phyloP scores from a whole-genome alignment of 2,329 filamentous ascomycete genomes.

The Stachybotrys chlorohalonatus region DNA sequence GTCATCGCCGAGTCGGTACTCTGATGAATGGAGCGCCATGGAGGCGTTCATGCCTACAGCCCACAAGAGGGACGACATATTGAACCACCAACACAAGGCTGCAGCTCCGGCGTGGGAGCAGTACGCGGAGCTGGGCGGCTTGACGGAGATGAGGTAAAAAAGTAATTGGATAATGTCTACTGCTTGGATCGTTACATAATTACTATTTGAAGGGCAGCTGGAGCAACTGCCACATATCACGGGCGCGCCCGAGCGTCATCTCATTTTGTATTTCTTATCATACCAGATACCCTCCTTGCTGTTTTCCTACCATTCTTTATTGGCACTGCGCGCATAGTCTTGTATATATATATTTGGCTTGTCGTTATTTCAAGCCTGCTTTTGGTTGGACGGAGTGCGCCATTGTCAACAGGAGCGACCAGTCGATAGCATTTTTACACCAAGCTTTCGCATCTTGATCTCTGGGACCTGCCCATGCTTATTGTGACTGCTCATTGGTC shows the following conservation, averaged over 20 bases:
- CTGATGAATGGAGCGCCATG: slow-evolving; percentile 27
- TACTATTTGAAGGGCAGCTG: not conserved
- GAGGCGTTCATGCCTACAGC: slow-evolving; percentile 23
- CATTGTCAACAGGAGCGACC: no score
- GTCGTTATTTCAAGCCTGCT: not conserved
- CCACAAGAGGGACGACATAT: slow-evolving; percentile 2
- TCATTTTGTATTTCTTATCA: not conserved
- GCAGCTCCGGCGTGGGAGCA: slow-evolving; percentile 31
- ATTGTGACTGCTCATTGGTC: no score
- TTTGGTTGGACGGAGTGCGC: not conserved
- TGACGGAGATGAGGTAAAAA: slow-evolving; percentile 28
- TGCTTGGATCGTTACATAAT: not conserved
- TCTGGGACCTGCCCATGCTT: no score
- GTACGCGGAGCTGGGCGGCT: slow-evolving; percentile 35
- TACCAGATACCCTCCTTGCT: slow-evolving; percentile 15
- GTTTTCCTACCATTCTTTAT: slow-evolving; percentile 1
- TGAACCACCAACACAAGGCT: not conserved
- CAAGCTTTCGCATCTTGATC: no score
- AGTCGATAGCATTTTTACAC: no score
- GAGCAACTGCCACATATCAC: not conserved
- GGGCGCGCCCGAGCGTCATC: not conserved
- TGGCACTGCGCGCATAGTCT: not conserved
- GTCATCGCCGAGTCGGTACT: slow-evolving; percentile 18
- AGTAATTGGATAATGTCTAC: not conserved
- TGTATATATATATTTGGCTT: not conserved